A percentile compares a stretch with the other conserved stretches of the same genome.
phyloP scores from a whole-genome alignment of 345 rosid species.

The Brassica rapa region DNA sequence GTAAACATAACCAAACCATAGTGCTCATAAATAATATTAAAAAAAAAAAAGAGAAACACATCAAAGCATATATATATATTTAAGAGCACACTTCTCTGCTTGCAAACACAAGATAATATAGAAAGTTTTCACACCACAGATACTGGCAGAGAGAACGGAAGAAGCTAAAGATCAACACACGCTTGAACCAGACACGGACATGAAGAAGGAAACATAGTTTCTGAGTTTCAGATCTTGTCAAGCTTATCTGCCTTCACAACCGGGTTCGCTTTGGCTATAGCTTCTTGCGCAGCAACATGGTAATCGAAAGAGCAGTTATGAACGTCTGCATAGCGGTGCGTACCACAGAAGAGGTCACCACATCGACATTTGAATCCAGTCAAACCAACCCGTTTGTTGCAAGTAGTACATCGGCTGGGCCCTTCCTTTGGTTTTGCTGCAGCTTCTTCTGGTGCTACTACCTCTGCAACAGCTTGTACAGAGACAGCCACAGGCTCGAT shows the following conservation, averaged over 20 bases:
- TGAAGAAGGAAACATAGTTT: conserved; percentile 25
- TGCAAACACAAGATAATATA: no score
- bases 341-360: conserved; percentile 70
- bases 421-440: conserved; percentile 65
- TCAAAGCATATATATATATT: not conserved
- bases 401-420: conserved; percentile 70
- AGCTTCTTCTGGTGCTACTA: conserved; percentile 44
- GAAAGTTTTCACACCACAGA: no score
- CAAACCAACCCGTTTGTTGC: conserved; percentile 80
- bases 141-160: conserved; percentile 17
- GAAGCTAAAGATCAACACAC: conserved; percentile 29
- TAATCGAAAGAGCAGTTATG: conserved; percentile 79
- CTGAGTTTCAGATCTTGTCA: conserved; percentile 58
- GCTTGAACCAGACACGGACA: conserved; percentile 35
- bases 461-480: conserved; percentile 39
- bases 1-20: not conserved
- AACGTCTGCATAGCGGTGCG: conserved; percentile 86
- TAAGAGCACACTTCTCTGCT: not conserved
- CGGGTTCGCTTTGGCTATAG: conserved; percentile 85
- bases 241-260: conserved; percentile 91
- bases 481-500: conserved; percentile 48
- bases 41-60: not conserved
- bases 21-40: not conserved
- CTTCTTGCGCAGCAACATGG: conserved; percentile 74
- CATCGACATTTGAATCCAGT: conserved; percentile 86